A percentile compares a stretch with the other conserved stretches of the same genome.
These are phyloP conservation scores for Neurospora sp. DNA, from an alignment of 495 filamentous ascomycete species.

Conservation along the genomic window DNA sequence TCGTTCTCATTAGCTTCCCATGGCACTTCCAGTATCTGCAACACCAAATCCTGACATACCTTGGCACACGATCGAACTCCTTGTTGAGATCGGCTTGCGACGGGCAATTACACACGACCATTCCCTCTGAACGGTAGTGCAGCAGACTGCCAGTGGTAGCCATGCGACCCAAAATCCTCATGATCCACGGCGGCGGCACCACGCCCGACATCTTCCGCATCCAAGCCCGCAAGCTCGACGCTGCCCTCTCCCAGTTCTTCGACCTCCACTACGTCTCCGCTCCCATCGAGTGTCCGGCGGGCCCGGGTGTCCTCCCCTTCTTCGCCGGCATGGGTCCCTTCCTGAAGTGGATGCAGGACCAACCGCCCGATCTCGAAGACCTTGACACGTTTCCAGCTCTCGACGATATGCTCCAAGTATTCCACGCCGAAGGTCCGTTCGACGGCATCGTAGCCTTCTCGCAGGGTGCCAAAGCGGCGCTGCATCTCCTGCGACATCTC, in stretches of 20 bases:
- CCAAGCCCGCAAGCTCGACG: slow-evolving; percentile 16
- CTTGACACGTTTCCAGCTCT: slow-evolving; percentile 4
- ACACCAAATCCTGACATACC: not conserved
- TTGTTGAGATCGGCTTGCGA: not conserved
- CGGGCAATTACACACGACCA: not conserved
- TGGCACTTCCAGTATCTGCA: not conserved
- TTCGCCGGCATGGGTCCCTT: slow-evolving; percentile 18
- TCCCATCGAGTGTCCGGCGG: slow-evolving; percentile 3
- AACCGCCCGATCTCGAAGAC: not conserved
- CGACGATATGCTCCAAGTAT: not conserved
- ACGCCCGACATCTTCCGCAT: slow-evolving; percentile 19
- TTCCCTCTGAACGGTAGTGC: accelerated
- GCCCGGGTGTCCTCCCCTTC: slow-evolving; percentile 18
- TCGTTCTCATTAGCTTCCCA: not conserved
- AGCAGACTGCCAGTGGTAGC: not conserved
- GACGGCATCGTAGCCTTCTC: slow-evolving; percentile 24
- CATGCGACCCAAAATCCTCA: slow-evolving; percentile 16
- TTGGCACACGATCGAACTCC: not conserved
- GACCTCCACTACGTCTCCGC: slow-evolving; percentile 15
- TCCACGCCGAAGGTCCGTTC: slow-evolving; percentile 10
- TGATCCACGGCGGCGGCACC: slow-evolving; percentile 19
- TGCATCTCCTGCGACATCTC: slow-evolving; percentile 12
- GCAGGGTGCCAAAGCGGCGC: slow-evolving; percentile 19
- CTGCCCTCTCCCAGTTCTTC: slow-evolving; percentile 15
- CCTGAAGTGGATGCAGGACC: slow-evolving; percentile 15